These are phyloP conservation scores for Artemisia princeps DNA, from an alignment of 140 eudicot genomes.

Conservation along the genomic window DNA sequence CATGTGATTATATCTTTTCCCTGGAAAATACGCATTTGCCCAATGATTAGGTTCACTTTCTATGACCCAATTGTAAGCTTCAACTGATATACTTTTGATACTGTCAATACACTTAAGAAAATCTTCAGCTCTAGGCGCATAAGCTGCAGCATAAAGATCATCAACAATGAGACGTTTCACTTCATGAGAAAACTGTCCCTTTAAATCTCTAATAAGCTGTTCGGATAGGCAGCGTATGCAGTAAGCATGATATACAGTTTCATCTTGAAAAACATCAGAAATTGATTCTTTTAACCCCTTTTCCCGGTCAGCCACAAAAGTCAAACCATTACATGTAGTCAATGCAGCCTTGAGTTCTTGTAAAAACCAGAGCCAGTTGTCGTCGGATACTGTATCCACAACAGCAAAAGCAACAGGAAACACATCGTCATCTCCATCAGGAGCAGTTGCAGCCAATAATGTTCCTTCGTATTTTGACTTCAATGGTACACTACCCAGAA, in stretches of 20 bases:
- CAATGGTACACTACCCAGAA: slow-evolving; percentile 61
- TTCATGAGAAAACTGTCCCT: slow-evolving; percentile 79
- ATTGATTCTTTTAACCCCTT: slow-evolving; percentile 68
- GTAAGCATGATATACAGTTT: slow-evolving; percentile 56
- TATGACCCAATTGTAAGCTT: slow-evolving; percentile 78
- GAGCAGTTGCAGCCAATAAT: slow-evolving; percentile 77
- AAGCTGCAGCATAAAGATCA: slow-evolving; percentile 70
- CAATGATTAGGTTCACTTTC: slow-evolving; percentile 66
- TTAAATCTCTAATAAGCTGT: slow-evolving; percentile 57
- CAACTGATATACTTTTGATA: slow-evolving; percentile 61
- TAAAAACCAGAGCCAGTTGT: slow-evolving; percentile 86
- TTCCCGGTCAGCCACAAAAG: slow-evolving; percentile 72
- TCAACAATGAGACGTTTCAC: slow-evolving; percentile 70
- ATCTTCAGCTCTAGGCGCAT: slow-evolving; percentile 53
- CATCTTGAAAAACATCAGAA: slow-evolving; percentile 47
- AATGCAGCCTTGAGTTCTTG: slow-evolving; percentile 61
- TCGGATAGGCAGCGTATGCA: slow-evolving; percentile 64
- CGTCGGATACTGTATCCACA: slow-evolving; percentile 61
- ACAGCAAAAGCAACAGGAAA: slow-evolving; percentile 96
- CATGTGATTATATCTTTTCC: slow-evolving; percentile 68
- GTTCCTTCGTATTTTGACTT: slow-evolving; percentile 90
- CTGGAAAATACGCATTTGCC: slow-evolving; percentile 75
- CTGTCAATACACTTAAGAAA: slow-evolving; percentile 52
- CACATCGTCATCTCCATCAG: slow-evolving; percentile 75
- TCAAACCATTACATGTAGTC: slow-evolving; percentile 38